Evolutionary conservation across 768 basidiomycete species (phyloP).

Genomic region (Hygrocybe coccinea): DNA sequence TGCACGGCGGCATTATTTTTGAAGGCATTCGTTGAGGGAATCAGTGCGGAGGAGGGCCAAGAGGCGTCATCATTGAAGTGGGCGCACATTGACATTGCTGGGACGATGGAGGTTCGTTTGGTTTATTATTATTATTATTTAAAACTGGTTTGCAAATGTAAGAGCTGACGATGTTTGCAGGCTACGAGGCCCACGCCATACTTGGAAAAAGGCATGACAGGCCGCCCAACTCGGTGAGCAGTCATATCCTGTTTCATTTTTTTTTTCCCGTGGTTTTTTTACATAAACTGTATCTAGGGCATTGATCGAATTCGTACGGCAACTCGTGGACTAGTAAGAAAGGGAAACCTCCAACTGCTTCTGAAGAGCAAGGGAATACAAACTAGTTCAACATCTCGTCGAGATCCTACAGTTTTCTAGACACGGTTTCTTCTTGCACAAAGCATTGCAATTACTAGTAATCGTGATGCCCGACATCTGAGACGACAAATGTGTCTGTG

Average conservation of each 20-base stretch:
- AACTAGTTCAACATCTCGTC: too few relatives aligned
- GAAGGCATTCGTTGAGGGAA: slow-evolving; percentile 74
- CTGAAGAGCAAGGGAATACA: too few relatives aligned
- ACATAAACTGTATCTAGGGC: too few relatives aligned
- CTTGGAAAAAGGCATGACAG: slow-evolving; percentile 73
- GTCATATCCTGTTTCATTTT: too few relatives aligned
- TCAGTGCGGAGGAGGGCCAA: slow-evolving; percentile 55
- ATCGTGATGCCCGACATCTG: too few relatives aligned
- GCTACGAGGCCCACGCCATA: slow-evolving; percentile 54
- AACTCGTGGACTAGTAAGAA: not conserved
- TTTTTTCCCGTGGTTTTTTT: too few relatives aligned
- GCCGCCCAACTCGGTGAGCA: slow-evolving; percentile 69
- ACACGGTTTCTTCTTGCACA: too few relatives aligned
- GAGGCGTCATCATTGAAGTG: slow-evolving; percentile 57
- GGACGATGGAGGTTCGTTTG: slow-evolving; percentile 62
- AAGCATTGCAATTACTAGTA: too few relatives aligned
- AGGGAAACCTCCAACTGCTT: not conserved
- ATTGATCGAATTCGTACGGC: not conserved
- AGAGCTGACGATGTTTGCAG: slow-evolving; percentile 21
- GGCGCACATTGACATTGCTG: slow-evolving; percentile 86
- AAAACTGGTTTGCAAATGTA: not conserved
- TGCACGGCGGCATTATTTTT: slow-evolving; percentile 86
- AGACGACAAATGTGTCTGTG: too few relatives aligned
- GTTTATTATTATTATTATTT: not conserved
- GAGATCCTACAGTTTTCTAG: too few relatives aligned